Evolutionary conservation across 2,329 filamentous ascomycete species (phyloP), one percentile per base, ranked within the genome.

Genomic region (Lachnellula subtilissima): DNA sequence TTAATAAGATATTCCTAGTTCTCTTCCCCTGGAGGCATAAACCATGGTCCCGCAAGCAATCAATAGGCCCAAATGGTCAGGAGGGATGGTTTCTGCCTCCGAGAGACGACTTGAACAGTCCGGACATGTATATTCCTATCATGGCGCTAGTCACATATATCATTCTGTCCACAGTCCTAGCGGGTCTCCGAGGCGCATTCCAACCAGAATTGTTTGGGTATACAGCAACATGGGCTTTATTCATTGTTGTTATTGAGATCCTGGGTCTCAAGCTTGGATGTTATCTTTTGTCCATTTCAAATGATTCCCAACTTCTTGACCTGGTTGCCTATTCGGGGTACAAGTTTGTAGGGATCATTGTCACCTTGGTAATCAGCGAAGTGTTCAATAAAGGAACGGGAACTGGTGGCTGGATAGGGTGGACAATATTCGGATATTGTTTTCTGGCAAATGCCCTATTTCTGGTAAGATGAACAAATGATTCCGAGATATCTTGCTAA

Each of bases 81-180:
- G 85, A 88, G 61, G 84, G 84, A 47, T 87, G 86, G 78, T 99
- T 94, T 74, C 81, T 97, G 7, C 91, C 94, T 5, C 94, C 94
- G 2, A 83, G 94, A 62, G 93, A 99, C 72, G 94, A 99, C 70
- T 80, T 97, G 73, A 99, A 99, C 75, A 95, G 91, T 63, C 94
- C 95, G 15, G 94, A 99, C 75, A 97, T 99, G 92, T 99, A 99
- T 76, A 99, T 99, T 67, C 92, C 92, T 57, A 88, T 95, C 68
- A 99, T 99, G 94, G 93, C 94, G 1, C 79, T 99, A 52, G 91
- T 97, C 48, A 99, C 94, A 23, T 99, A 99, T 73, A 96, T 99
- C 62, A 86, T 99, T 36, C 82, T 99, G 11, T 95, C 90, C 5
- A 94, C 93, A 0, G 80, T 97, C 43, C 80, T 99, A 54, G 93